These are phyloP conservation scores for Baudoinia panamericana DNA, from an alignment of 495 filamentous ascomycete species.

Conservation along the genomic window DNA sequence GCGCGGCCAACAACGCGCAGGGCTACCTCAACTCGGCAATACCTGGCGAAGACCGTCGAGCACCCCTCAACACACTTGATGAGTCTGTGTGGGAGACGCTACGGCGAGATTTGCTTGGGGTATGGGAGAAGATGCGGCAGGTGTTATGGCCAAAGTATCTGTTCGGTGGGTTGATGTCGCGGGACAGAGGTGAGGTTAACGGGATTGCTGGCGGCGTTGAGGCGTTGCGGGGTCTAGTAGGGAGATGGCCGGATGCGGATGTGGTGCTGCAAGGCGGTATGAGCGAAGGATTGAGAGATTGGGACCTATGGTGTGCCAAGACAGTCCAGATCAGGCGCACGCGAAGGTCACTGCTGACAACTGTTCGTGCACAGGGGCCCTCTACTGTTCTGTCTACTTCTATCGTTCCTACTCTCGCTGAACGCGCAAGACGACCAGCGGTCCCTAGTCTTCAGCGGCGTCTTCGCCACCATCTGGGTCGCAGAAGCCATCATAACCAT, in stretches of 20 bases:
- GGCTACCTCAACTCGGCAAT: constrained; percentile 76
- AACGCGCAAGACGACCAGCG: constrained; percentile 62
- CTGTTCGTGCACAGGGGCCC: constrained; percentile 60
- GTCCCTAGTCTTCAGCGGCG: constrained; percentile 80
- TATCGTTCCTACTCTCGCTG: constrained; percentile 75
- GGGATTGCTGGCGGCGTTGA: constrained; percentile 33
- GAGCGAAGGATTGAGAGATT: constrained; percentile 79
- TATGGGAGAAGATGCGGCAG: constrained; percentile 96
- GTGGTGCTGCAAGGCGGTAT: constrained; percentile 63
- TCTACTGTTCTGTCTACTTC: constrained; percentile 75
- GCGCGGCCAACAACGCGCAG: constrained; percentile 36
- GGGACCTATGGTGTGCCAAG: constrained; percentile 87
- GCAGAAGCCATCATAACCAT: constrained; percentile 94
- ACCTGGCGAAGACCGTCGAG: constrained; percentile 86
- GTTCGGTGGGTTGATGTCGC: constrained; percentile 54
- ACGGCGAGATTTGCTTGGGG: constrained; percentile 74
- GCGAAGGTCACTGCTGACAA: constrained; percentile 11
- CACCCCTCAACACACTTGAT: constrained; percentile 87
- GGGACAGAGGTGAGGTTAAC: constrained; percentile 51
- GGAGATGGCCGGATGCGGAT: constrained; percentile 60
- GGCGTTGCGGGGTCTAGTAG: constrained; percentile 44
- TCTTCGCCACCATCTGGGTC: constrained; percentile 93
- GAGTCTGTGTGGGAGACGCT: constrained; percentile 94
- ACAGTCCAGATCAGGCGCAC: too few species aligned
- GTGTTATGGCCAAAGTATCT: constrained; percentile 96